Base-by-base conservation (phyloP, 306 rosid genomes). In the Notholithocarpus densiflorus region DNA sequence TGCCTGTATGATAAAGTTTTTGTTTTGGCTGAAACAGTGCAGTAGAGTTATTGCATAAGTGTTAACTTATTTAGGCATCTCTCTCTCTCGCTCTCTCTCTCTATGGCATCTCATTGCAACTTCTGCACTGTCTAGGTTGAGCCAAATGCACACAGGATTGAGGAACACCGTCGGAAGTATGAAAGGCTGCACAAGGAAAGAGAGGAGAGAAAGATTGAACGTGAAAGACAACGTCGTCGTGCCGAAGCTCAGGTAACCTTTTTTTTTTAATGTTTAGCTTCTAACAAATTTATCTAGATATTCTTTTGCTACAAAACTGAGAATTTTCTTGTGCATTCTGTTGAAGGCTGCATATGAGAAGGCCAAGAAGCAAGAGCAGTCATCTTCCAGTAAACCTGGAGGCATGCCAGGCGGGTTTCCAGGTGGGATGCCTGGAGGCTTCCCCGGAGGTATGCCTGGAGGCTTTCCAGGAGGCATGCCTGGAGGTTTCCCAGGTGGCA, bases 121-220 rank as follows among this genome's bases (percentile, higher is more conserved):
- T 75, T 60, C 60, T 82, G 74, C 56, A 64, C 26, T 78, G 23
- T 85, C 29, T 59, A 93, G 98, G 97, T 93, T 82, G 95, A 91
- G 77, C 97, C 98, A 75, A 93, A 93, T 81, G 98, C 87, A 75
- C 98, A 91, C 87, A 91, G 75, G 89, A 82, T 93, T 80, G 94
- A 91, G 86, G 98, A 93, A 80, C 98, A 93, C 81, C 94, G 87
- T 26, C 91, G 98, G 57, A 93, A 93, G 86, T 93, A 93, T 87
- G 97, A 93, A 6, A 93, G 98, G 81, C 81, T 93, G 84, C 89
- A 78, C 64, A 93, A 93, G 82, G 97, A 91, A 87, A 87, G 97
- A 83, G 93, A 90, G 34, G 94, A 90, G 15, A 93, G 77, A 62
- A 88, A 73, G 77, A 66, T 20, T 74, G 97, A 87, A 78, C 88